phyloP scores from a whole-genome alignment of 129 eudicot species.

The Smallanthus sonchifolius region DNA sequence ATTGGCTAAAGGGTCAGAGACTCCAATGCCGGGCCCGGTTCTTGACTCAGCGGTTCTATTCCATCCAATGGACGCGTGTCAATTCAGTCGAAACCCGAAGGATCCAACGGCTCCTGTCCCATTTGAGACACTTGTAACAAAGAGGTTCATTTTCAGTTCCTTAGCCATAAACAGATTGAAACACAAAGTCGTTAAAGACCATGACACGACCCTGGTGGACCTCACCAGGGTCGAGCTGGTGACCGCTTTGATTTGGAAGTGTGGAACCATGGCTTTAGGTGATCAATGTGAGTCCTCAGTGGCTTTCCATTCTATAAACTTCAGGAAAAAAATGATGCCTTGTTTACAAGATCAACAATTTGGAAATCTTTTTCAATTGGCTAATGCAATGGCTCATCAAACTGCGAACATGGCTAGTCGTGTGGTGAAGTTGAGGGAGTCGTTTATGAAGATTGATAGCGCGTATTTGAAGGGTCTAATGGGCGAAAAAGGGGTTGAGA shows the following conservation, averaged over 20 bases:
- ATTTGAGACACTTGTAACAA: constrained; percentile 30
- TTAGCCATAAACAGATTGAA: constrained; percentile 30
- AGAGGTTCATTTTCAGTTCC: constrained; percentile 35
- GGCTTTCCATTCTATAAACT: constrained; percentile 41
- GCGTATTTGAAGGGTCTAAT: constrained; percentile 21
- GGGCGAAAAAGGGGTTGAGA: constrained; percentile 43
- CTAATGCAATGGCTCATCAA: constrained; percentile 25
- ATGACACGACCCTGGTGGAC: background rate
- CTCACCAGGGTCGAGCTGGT: constrained; percentile 45
- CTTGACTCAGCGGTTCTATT: constrained; percentile 30
- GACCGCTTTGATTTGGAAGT: constrained; percentile 44
- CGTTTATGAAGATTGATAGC: constrained; percentile 32
- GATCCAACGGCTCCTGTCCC: background rate
- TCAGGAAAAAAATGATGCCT: constrained; percentile 44
- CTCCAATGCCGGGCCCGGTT: constrained; percentile 7
- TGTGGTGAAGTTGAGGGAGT: constrained; percentile 36
- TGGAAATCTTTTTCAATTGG: constrained; percentile 52
- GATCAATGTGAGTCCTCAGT: constrained; percentile 23
- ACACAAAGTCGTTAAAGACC: background rate
- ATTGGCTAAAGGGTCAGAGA: constrained; percentile 16
- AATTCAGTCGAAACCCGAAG: constrained; percentile 9
- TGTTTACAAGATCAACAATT: constrained; percentile 36
- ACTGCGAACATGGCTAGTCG: constrained; percentile 13
- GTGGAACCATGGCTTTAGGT: constrained; percentile 18
- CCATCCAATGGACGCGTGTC: constrained; percentile 24